A percentile compares a stretch with the other conserved stretches of the same genome.
Conservation (phyloP, 257 asterid genomes). For the Fraxinus quadrangulata region DNA sequence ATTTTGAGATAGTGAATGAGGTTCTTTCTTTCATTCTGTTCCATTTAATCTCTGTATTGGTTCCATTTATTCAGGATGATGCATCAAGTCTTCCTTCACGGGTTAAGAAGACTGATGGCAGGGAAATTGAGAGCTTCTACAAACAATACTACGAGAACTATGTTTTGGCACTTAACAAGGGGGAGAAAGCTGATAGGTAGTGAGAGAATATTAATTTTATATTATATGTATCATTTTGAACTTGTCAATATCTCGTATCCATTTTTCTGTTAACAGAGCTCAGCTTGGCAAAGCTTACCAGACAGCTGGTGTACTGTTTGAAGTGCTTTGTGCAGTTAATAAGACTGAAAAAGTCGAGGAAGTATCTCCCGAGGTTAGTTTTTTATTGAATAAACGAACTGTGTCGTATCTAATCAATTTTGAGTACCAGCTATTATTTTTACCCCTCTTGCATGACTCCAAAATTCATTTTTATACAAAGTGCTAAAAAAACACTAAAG, state of each 20-base stretch:
- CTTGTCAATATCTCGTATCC: no score
- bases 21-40: no score
- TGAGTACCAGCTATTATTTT: neutral
- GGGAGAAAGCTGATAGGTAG: constrained; percentile 92
- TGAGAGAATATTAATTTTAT: neutral
- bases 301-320: constrained; percentile 84
- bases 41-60: neutral
- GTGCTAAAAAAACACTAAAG: no score
- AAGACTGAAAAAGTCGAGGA: constrained; percentile 79
- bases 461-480: no score
- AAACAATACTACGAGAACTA: constrained; percentile 93
- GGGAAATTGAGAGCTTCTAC: constrained; percentile 97
- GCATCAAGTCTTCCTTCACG: constrained; percentile 79
- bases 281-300: constrained; percentile 90
- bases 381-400: no score
- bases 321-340: constrained; percentile 84
- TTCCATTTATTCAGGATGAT: constrained; percentile 60
- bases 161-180: constrained; percentile 91
- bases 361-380: constrained; percentile 76
- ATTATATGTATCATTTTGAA: no score
- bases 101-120: constrained; percentile 90
- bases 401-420: neutral
- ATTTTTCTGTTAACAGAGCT: constrained; percentile 52
- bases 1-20: no score
- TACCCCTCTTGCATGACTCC: no score